phyloP scores from a whole-genome alignment of 805 yeast species.

The Phaffomyces antillensis region DNA sequence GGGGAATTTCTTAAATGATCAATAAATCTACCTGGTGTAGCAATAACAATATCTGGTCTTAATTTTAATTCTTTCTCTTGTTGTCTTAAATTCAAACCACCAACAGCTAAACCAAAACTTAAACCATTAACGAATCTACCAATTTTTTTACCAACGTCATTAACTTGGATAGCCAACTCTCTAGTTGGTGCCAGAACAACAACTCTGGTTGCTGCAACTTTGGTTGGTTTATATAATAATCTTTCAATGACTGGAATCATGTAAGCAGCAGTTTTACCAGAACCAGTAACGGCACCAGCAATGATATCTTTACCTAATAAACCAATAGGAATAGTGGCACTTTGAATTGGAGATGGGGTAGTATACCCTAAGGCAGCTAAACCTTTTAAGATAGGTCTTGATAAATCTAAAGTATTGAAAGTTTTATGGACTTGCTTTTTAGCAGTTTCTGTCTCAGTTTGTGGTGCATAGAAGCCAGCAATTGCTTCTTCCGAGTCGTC shows the following conservation, averaged over 20 bases:
- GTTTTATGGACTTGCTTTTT: constrained; percentile 46
- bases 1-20: constrained; percentile 96
- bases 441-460: constrained; percentile 46
- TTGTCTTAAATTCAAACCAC: constrained; percentile 91
- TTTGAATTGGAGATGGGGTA: constrained; percentile 91
- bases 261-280: constrained; percentile 98
- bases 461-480: constrained; percentile 66
- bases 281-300: constrained; percentile 99
- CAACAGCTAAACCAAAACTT: constrained; percentile 92
- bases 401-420: constrained; percentile 71
- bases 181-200: constrained; percentile 92
- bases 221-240: constrained; percentile 79
- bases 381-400: constrained; percentile 87
- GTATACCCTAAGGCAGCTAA: constrained; percentile 72
- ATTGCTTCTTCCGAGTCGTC: constrained; percentile 78
- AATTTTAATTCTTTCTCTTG: constrained; percentile 91
- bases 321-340: constrained; percentile 90
- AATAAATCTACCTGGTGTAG: constrained; percentile 98
- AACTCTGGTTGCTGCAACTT: constrained; percentile 83
- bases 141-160: constrained; percentile 84
- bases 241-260: constrained; percentile 95
- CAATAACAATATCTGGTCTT: constrained; percentile 93
- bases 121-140: constrained; percentile 70
- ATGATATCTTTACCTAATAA: constrained; percentile 91
- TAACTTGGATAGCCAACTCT: constrained; percentile 94